Percentiles rank a stretch among this genome's conserved stretches.
phyloP scores from a whole-genome alignment of 805 yeast genomes.

The Suhomyces emberorum region DNA sequence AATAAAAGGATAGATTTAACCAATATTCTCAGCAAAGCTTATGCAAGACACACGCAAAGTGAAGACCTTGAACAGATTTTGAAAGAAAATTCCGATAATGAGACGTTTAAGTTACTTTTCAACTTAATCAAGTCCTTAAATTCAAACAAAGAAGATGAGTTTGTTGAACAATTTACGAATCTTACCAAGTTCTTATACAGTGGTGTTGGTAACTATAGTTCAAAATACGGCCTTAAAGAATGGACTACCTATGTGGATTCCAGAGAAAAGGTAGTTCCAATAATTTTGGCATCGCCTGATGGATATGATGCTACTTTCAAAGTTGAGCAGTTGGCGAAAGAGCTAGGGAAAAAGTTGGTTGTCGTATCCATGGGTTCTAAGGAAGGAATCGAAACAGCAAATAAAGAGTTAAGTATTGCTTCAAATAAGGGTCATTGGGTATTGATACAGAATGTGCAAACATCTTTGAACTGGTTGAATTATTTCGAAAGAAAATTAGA shows the following conservation, averaged over 20 bases:
- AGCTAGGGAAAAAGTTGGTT: slow-evolving; percentile 22
- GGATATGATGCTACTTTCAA: slow-evolving; percentile 66
- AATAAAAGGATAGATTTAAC: neutral
- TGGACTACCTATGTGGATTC: slow-evolving; percentile 19
- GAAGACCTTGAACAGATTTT: slow-evolving; percentile 8
- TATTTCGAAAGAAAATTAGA: slow-evolving; percentile 48
- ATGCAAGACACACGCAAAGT: slow-evolving; percentile 7
- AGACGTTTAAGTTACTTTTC: slow-evolving; percentile 13
- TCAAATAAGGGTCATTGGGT: slow-evolving; percentile 62
- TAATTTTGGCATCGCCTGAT: slow-evolving; percentile 55
- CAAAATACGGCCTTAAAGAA: slow-evolving; percentile 30
- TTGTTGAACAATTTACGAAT: slow-evolving; percentile 15
- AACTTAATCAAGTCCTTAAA: slow-evolving; percentile 10
- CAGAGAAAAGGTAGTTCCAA: slow-evolving; percentile 23
- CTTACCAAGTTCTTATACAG: slow-evolving; percentile 23
- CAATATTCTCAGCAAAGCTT: slow-evolving; percentile 7
- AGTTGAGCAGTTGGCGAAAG: slow-evolving; percentile 44
- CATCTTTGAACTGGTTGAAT: slow-evolving; percentile 63
- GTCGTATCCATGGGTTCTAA: slow-evolving; percentile 70
- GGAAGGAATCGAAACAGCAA: slow-evolving; percentile 61
- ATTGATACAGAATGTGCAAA: slow-evolving; percentile 75
- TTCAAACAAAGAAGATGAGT: slow-evolving; percentile 5
- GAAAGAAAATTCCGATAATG: slow-evolving; percentile 15
- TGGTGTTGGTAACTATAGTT: slow-evolving; percentile 26
- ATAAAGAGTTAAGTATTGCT: slow-evolving; percentile 46